Base-by-base conservation (phyloP, 768 basidiomycete species). In the Tricholoma hemisulphureum region DNA sequence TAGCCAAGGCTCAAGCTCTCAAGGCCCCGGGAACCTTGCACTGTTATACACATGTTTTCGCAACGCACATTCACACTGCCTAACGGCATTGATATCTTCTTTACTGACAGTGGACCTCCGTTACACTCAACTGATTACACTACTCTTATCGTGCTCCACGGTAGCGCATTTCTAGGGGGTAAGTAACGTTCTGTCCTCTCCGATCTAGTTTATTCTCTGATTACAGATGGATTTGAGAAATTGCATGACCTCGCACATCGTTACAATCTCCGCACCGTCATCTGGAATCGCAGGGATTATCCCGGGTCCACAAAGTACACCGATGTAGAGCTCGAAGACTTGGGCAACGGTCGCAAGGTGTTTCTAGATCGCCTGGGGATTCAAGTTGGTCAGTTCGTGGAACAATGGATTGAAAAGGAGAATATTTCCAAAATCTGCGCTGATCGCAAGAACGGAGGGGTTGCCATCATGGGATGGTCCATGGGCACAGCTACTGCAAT, bases 401-500 rank as follows among this genome's bases (percentile, higher is more conserved):
- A 66, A 23, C 56, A 70, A 23, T 67, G 72, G 10, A 63, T 74
- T 16, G 54, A 69, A 54, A 56, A 63, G n/a, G 55, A 70, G 20
- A 37, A 59, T 2, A 66, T 73, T 10, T 72, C 73, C 1, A 62
- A 60, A 35, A 57, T 71, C 10, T 68, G 48, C 28, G 49, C 43
- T 2, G 67, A 77, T 46, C 58, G 67, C 10, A 67, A 59, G 26
- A 49, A 43, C 0, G 76, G 77, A 1, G 78, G 78, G 1, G 55
- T 77, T n/a, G 67, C 69, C 3, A 55, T 77, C 7, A 45, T 75
- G 60, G 76, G 76, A 9, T 79, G 78, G 77, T 76, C 76, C 2
- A 65, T 72, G 55, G 78, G 77, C 1, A 61, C 57, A 9, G 63
- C 67, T 13, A 67, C 67, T 1, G 57, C 64, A 4, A 65, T 75